A percentile compares a stretch with the other conserved stretches of the same genome.
Conservation (phyloP, 768 basidiomycete genomes). For the Leccinum boreale region DNA sequence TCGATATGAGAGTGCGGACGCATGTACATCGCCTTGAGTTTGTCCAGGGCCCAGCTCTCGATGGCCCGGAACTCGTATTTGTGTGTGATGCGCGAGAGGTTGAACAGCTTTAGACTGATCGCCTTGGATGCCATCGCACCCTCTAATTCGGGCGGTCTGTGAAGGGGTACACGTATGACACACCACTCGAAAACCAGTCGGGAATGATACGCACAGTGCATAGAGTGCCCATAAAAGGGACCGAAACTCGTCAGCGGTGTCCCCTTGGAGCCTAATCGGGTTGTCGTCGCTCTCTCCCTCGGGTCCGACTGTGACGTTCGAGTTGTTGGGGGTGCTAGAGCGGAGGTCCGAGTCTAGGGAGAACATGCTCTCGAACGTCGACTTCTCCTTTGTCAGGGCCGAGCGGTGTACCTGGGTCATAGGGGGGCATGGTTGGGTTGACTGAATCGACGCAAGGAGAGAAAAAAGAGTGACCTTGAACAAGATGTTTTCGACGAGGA, state of each 20-base stretch:
- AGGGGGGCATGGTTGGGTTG: constrained; percentile 19
- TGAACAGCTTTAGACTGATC: constrained; percentile 43
- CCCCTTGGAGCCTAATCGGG: constrained; percentile 46
- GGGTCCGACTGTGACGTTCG: constrained; percentile 29
- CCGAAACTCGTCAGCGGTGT: constrained; percentile 47
- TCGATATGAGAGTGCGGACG: constrained; percentile 30
- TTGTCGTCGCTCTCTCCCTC: constrained; percentile 51
- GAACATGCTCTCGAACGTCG: constrained; percentile 48
- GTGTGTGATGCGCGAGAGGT: constrained; percentile 47
- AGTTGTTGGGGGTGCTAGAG: constrained; percentile 18
- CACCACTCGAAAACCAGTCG: not conserved
- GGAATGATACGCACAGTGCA: constrained; percentile 41
- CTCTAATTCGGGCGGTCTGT: constrained; percentile 46
- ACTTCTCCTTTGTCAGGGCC: constrained; percentile 42
- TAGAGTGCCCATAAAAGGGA: constrained; percentile 54
- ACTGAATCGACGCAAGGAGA: constrained; percentile 8
- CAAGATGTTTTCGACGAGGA: constrained; percentile 42
- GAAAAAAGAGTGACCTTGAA: constrained; percentile 43
- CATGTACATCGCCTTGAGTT: constrained; percentile 39
- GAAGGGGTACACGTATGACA: not conserved
- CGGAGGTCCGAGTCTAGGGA: constrained; percentile 36
- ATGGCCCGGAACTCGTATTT: constrained; percentile 47
- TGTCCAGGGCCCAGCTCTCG: constrained; percentile 42
- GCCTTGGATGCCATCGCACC: constrained; percentile 39
- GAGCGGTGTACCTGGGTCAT: constrained; percentile 37